A percentile compares a stretch with the other conserved stretches of the same genome.
Evolutionary conservation across 768 basidiomycete species (phyloP).

Genomic region (Ephemerocybe angulata): DNA sequence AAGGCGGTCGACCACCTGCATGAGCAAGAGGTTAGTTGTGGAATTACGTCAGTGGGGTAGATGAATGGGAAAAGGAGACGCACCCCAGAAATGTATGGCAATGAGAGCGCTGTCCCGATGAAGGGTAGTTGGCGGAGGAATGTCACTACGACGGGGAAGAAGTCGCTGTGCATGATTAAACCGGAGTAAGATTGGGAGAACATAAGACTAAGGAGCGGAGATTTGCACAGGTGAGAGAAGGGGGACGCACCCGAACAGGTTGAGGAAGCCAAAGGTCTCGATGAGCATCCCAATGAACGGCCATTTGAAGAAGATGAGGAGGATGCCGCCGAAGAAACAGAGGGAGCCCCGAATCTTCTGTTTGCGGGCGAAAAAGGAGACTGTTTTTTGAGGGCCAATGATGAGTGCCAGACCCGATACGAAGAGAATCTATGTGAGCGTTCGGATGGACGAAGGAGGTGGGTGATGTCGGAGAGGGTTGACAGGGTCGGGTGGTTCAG

Average conservation of each 20-base stretch:
- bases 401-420: conserved; percentile 91
- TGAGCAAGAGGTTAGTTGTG: background rate
- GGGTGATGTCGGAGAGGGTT: background rate
- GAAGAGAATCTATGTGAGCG: conserved; percentile 78
- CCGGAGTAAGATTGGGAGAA: too few relatives aligned
- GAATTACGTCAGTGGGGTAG: background rate
- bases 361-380: conserved; percentile 95
- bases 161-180: conserved; percentile 71
- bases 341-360: conserved; percentile 90
- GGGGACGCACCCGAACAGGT: conserved; percentile 82
- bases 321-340: conserved; percentile 86
- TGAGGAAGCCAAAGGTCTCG: conserved; percentile 95
- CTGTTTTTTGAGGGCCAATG: conserved; percentile 95
- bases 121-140: conserved; percentile 93
- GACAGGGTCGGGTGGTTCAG: background rate
- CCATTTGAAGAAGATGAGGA: conserved; percentile 94
- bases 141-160: conserved; percentile 98
- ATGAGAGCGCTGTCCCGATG: conserved; percentile 77
- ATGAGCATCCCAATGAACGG: conserved; percentile 91
- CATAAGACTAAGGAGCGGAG: too few relatives aligned
- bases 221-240: too few relatives aligned
- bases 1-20: conserved; percentile 72
- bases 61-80: conserved; percentile 18
- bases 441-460: background rate
- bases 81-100: conserved; percentile 87